Evolutionary conservation across 345 rosid genomes (phyloP).

Genomic region (Orychophragmus violaceus): DNA sequence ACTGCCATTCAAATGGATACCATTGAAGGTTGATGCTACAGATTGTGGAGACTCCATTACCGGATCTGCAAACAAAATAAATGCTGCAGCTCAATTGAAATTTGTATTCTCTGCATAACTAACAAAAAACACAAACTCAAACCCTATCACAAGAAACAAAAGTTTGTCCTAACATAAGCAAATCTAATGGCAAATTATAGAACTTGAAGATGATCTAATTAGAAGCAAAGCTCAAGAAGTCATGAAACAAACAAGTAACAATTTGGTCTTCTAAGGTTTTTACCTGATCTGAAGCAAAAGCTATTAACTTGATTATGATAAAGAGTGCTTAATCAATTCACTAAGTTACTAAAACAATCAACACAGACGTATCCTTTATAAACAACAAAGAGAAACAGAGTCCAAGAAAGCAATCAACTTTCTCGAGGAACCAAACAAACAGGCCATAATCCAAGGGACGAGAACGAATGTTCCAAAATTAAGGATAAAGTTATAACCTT

Average conservation of each 20-base stretch:
- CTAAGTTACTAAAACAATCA: conserved; percentile 7
- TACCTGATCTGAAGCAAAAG: conserved; percentile 23
- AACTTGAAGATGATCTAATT: background rate
- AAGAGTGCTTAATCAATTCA: conserved; percentile 2
- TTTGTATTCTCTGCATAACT: background rate
- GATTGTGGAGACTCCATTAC: conserved; percentile 94
- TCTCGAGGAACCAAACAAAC: conserved; percentile 26
- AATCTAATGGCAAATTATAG: background rate
- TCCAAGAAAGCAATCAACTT: conserved; percentile 30
- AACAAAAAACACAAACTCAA: conserved; percentile 3
- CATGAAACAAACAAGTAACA: background rate
- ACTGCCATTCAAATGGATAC: conserved; percentile 37
- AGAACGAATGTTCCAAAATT: conserved; percentile 5
- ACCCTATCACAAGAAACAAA: background rate
- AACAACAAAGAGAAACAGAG: conserved; percentile 10
- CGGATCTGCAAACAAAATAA: conserved; percentile 16
- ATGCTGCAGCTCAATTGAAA: background rate
- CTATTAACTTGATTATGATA: background rate
- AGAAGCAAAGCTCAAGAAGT: background rate
- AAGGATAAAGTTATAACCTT: conserved; percentile 19
- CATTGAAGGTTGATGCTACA: conserved; percentile 67
- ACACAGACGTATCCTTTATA: background rate
- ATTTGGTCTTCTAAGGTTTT: background rate
- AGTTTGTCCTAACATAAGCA: background rate
- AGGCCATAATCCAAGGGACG: conserved; percentile 23